phyloP scores from a whole-genome alignment of 192 early-diverging fungal species.

The Entomortierella chlamydospora region DNA sequence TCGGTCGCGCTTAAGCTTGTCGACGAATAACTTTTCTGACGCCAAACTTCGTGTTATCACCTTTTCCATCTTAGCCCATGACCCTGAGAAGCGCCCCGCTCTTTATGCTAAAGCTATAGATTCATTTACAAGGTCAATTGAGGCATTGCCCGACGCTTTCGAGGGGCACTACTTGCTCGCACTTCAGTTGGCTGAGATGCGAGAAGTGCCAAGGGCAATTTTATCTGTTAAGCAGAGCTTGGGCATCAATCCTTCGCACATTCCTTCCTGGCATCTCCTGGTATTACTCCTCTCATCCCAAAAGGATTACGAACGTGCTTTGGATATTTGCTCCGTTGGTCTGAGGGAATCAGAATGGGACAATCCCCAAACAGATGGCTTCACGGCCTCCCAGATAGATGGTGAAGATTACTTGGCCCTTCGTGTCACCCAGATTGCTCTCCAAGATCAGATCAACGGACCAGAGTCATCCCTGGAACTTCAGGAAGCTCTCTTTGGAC shows the following conservation, averaged over 20 bases:
- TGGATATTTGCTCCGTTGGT: slow-evolving; percentile 72
- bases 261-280: slow-evolving; percentile 83
- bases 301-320: slow-evolving; percentile 72
- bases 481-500: slow-evolving; percentile 70
- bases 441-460: slow-evolving; percentile 66
- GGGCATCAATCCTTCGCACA: slow-evolving; percentile 61
- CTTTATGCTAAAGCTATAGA: slow-evolving; percentile 70
- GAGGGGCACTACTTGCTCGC: slow-evolving; percentile 77
- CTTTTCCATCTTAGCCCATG: slow-evolving; percentile 56
- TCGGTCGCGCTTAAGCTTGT: neutral
- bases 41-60: neutral
- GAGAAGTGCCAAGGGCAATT: slow-evolving; percentile 70
- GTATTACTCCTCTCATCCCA: slow-evolving; percentile 73
- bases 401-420: slow-evolving; percentile 71
- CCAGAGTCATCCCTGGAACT: slow-evolving; percentile 63
- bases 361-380: slow-evolving; percentile 29
- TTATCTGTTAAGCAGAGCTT: slow-evolving; percentile 64
- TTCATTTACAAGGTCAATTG: slow-evolving; percentile 63
- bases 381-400: slow-evolving; percentile 51
- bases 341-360: slow-evolving; percentile 67
- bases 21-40: neutral
- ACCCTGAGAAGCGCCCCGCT: slow-evolving; percentile 70
- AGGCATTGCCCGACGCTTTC: slow-evolving; percentile 60
- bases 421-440: slow-evolving; percentile 68
- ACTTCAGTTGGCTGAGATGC: slow-evolving; percentile 74